A percentile compares a stretch with the other conserved stretches of the same genome.
These are phyloP conservation scores for Brettanomyces anomalus DNA, from an alignment of 805 yeast species.

Conservation along the genomic window DNA sequence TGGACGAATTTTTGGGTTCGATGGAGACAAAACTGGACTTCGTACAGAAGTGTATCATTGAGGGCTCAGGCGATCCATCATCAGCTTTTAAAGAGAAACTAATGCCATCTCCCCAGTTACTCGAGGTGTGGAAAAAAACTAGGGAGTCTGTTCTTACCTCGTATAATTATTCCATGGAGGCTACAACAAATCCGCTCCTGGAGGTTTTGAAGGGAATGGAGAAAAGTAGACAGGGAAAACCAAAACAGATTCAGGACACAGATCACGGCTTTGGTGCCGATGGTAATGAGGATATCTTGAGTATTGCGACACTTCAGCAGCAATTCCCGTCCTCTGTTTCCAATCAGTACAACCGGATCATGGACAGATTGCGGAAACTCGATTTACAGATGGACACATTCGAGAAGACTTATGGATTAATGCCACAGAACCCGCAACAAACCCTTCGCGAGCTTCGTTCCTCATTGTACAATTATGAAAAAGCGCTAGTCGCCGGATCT, in stretches of 20 bases:
- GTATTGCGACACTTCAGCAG: no score
- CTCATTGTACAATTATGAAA: conserved; percentile 37
- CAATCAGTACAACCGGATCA: conserved; percentile 15
- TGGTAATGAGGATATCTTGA: no score
- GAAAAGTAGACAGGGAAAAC: background rate
- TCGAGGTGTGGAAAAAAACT: conserved; percentile 15
- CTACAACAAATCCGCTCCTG: conserved; percentile 19
- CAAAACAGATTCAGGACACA: background rate
- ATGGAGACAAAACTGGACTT: conserved; percentile 21
- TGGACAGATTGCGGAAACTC: conserved; percentile 28
- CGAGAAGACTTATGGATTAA: conserved; percentile 26
- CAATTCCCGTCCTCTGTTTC: background rate
- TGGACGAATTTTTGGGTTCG: conserved; percentile 21
- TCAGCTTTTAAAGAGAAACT: conserved; percentile 7
- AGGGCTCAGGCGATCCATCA: conserved; percentile 8
- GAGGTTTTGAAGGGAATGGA: conserved; percentile 21
- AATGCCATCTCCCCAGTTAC: conserved; percentile 15
- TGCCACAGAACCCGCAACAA: conserved; percentile 18
- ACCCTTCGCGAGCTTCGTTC: conserved; percentile 22
- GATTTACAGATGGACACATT: conserved; percentile 33
- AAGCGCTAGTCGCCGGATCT: conserved; percentile 34
- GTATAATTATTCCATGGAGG: conserved; percentile 5
- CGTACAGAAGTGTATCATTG: conserved; percentile 19
- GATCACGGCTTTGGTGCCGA: background rate
- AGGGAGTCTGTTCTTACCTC: conserved; percentile 5